Conservation (phyloP, 352 stramenopile species). For the Elongisporangium anandrum region DNA sequence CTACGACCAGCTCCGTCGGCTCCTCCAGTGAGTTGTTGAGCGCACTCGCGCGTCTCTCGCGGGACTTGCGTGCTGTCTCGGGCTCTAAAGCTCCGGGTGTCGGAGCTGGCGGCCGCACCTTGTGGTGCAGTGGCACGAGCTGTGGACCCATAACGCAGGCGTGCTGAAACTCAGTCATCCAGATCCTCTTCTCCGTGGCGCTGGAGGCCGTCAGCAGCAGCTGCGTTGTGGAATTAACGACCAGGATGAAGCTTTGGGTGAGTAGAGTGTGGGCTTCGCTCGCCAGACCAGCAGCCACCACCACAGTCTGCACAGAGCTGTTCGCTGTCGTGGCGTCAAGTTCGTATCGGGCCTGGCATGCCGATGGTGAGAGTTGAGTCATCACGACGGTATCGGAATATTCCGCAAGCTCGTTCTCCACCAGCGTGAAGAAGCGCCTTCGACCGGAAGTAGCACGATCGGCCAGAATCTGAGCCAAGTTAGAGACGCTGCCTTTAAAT, state of each 20-base stretch:
- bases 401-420: slow-evolving; percentile 27
- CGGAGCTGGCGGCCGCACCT: background rate
- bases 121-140: background rate
- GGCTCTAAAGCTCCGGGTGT: background rate
- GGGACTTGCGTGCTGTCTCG: background rate
- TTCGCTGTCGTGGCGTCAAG: slow-evolving; percentile 8
- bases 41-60: background rate
- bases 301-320: slow-evolving; percentile 3
- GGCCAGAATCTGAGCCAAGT: slow-evolving; percentile 5
- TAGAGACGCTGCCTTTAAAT: slow-evolving; percentile 1
- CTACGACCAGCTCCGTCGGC: background rate
- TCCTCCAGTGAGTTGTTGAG: background rate
- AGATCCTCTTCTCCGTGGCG: slow-evolving; percentile 37
- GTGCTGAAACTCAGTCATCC: slow-evolving; percentile 32
- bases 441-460: slow-evolving; percentile 14
- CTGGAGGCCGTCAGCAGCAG: slow-evolving; percentile 39
- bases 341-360: slow-evolving; percentile 10
- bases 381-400: slow-evolving; percentile 27
- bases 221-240: slow-evolving; percentile 7
- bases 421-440: slow-evolving; percentile 26
- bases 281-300: slow-evolving; percentile 10
- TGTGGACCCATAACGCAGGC: slow-evolving; percentile 5
- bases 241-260: slow-evolving; percentile 34
- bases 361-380: slow-evolving; percentile 8
- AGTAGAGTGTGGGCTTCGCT: slow-evolving; percentile 18